A percentile compares a stretch with the other conserved stretches of the same genome.
Conservation (phyloP, 371 early-diverging fungal genomes). For the Apophysomyces ossiformis region DNA sequence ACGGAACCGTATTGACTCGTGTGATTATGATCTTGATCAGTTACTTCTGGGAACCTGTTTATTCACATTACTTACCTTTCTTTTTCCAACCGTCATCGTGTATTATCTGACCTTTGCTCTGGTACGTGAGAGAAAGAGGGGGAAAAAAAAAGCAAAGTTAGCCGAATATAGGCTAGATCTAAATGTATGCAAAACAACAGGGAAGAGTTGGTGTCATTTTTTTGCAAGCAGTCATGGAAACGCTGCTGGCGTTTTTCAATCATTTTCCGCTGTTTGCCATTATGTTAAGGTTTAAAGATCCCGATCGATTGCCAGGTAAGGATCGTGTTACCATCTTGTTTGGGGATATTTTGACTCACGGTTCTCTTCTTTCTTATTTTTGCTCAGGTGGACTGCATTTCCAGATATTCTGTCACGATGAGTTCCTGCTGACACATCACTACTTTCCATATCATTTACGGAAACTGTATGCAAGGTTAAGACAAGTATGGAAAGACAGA, state of each 20-base stretch:
- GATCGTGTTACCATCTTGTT: neutral
- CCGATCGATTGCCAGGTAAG: constrained; percentile 83
- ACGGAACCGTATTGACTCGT: constrained; percentile 92
- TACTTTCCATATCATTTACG: constrained; percentile 18
- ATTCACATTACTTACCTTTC: constrained; percentile 89
- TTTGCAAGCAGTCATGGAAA: constrained; percentile 82
- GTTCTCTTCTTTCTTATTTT: neutral
- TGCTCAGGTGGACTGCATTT: constrained; percentile 52
- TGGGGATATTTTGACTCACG: neutral
- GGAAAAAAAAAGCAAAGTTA: neutral
- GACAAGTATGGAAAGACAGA: constrained; percentile 6
- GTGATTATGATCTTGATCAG: constrained; percentile 95
- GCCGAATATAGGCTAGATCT: neutral
- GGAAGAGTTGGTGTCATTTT: constrained; percentile 80
- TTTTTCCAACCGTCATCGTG: constrained; percentile 94
- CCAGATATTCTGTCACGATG: constrained; percentile 46
- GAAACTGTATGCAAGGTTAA: constrained; percentile 11
- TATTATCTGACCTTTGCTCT: constrained; percentile 90
- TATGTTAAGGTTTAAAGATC: constrained; percentile 87
- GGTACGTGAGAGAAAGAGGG: constrained; percentile 49
- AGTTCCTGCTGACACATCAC: constrained; percentile 35
- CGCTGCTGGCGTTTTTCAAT: constrained; percentile 85
- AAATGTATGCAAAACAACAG: constrained; percentile 28
- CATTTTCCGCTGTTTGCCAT: constrained; percentile 95
- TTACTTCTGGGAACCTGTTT: constrained; percentile 92